Evolutionary conservation across 2,329 filamentous ascomycete genomes (phyloP).

Genomic region (Ophiostoma pallidulum): DNA sequence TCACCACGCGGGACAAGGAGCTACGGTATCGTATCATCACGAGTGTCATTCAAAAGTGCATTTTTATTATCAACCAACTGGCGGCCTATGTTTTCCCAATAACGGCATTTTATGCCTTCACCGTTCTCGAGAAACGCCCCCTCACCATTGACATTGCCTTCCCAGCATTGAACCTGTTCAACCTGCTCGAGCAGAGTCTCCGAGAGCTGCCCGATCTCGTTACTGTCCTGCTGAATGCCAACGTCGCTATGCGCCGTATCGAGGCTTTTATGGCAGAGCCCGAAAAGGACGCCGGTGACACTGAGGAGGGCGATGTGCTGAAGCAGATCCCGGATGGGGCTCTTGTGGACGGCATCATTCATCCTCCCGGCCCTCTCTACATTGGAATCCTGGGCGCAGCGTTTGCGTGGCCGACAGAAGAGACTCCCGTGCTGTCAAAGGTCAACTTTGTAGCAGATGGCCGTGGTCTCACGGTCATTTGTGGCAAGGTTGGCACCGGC

Average conservation of each 20-base stretch:
- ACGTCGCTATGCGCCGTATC: constrained; percentile 72
- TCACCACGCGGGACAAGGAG: constrained; percentile 59
- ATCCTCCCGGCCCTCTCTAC: constrained; percentile 23
- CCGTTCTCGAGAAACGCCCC: constrained; percentile 55
- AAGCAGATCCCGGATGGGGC: constrained; percentile 1
- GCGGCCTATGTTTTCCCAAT: constrained; percentile 70
- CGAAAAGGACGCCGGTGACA: constrained; percentile 51
- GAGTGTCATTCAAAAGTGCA: constrained; percentile 51
- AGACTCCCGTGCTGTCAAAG: constrained; percentile 39
- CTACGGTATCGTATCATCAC: constrained; percentile 55
- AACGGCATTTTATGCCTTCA: constrained; percentile 73
- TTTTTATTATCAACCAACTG: constrained; percentile 60
- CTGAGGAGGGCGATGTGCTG: constrained; percentile 22
- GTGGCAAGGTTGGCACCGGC: constrained; percentile 50
- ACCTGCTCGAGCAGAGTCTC: constrained; percentile 62
- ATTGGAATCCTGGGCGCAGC: constrained; percentile 54
- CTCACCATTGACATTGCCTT: constrained; percentile 77
- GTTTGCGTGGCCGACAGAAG: constrained; percentile 70
- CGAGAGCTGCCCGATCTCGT: constrained; percentile 67
- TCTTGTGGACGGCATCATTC: constrained; percentile 6
- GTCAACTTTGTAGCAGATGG: constrained; percentile 36
- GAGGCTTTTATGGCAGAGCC: constrained; percentile 82
- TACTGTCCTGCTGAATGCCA: constrained; percentile 68
- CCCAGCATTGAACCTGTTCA: constrained; percentile 73
- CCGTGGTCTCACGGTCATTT: constrained; percentile 44